Evolutionary conservation across 1,139 yeast species (phyloP).

Genomic region (Candida frijolesensis): DNA sequence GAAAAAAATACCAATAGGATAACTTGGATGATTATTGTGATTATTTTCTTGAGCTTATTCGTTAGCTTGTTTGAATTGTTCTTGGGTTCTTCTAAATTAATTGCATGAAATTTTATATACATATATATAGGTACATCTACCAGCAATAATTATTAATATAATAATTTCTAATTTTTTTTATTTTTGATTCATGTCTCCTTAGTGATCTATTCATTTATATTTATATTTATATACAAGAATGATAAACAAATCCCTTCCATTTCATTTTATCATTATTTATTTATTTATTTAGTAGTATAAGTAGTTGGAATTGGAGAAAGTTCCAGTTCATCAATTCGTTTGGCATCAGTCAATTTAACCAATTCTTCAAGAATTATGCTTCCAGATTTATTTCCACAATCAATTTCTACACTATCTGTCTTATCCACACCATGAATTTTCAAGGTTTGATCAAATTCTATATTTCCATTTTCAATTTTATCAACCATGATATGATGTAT

Average conservation of each 20-base stretch:
- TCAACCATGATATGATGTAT: slow-evolving; percentile 51
- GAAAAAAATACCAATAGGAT: slow-evolving; percentile 89
- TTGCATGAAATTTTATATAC: not conserved
- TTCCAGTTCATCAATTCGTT: slow-evolving; percentile 28
- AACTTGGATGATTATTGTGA: slow-evolving; percentile 86
- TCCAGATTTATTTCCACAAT: slow-evolving; percentile 32
- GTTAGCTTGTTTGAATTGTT: slow-evolving; percentile 55
- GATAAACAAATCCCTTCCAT: not conserved
- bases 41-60: slow-evolving; percentile 46
- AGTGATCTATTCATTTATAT: not conserved
- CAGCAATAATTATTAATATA: not conserved
- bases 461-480: slow-evolving; percentile 32
- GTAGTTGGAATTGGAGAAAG: slow-evolving; percentile 21
- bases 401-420: slow-evolving; percentile 27
- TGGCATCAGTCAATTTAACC: slow-evolving; percentile 35
- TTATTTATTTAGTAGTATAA: too few relatives aligned
- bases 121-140: not conserved
- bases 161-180: not conserved
- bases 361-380: slow-evolving; percentile 32
- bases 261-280: not conserved
- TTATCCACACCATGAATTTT: slow-evolving; percentile 27
- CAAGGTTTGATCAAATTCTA: slow-evolving; percentile 48
- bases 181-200: not conserved
- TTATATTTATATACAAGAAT: slow-evolving; percentile 2
- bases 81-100: not conserved